Percentiles rank a stretch among this genome's conserved stretches.
phyloP scores from a whole-genome alignment of 1,139 yeast species.

The Candida sojae region DNA sequence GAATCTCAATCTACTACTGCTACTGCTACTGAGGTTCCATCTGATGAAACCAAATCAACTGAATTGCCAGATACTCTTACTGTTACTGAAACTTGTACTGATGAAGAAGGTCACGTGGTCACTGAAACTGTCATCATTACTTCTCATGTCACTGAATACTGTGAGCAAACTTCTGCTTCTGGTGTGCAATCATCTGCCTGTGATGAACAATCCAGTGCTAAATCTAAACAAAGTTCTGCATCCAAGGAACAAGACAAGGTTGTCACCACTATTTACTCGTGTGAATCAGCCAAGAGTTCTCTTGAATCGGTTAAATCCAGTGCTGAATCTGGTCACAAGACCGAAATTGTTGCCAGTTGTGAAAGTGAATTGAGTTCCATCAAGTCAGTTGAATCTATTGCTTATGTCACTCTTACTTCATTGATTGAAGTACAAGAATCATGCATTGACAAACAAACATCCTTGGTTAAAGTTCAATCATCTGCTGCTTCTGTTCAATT shows the following conservation, averaged over 20 bases:
- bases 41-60: conserved; percentile 2
- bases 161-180: conserved; percentile 8
- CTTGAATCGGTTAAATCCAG: conserved; percentile 12
- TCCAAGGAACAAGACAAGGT: conserved; percentile 9
- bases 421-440: conserved; percentile 7
- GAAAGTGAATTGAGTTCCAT: conserved; percentile 9
- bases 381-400: conserved; percentile 8
- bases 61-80: conserved; percentile 3
- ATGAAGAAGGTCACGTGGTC: conserved; percentile 4
- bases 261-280: conserved; percentile 11
- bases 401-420: conserved; percentile 7
- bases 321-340: conserved; percentile 9
- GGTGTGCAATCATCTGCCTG: conserved; percentile 9
- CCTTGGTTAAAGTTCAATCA: conserved; percentile 8
- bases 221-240: conserved; percentile 10
- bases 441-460: conserved; percentile 8
- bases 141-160: conserved; percentile 8
- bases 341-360: conserved; percentile 9
- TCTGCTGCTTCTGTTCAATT: conserved; percentile 13
- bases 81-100: conserved; percentile 3
- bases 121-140: conserved; percentile 6
- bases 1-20: conserved; percentile 5
- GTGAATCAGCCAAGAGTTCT: conserved; percentile 14
- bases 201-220: conserved; percentile 7
- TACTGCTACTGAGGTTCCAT: neutral